Percentiles rank a stretch among this genome's conserved stretches.
Evolutionary conservation across 768 basidiomycete genomes (phyloP).

Genomic region (Lepiota venenata): DNA sequence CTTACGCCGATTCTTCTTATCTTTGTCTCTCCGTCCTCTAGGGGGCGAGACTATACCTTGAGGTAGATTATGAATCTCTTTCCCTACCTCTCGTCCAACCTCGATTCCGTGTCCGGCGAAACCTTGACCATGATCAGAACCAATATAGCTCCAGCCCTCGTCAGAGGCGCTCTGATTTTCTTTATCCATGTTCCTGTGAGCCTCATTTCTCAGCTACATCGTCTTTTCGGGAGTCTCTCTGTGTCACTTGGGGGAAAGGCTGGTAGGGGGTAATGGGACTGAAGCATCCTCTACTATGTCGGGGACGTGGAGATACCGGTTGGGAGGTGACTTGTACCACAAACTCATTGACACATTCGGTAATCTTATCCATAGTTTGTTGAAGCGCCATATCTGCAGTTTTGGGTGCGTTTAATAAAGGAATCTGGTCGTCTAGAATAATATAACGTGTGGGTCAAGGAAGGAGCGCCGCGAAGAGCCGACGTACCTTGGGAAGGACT

Average conservation of each 20-base stretch:
- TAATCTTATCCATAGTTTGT: constrained; percentile 39
- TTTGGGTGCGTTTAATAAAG: constrained; percentile 40
- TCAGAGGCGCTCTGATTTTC: constrained; percentile 37
- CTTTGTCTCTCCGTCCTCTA: constrained; percentile 44
- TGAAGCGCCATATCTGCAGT: constrained; percentile 37
- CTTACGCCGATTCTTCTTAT: constrained; percentile 57
- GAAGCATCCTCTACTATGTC: neutral
- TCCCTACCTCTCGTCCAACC: constrained; percentile 47
- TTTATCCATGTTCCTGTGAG: constrained; percentile 29
- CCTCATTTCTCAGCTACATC: neutral
- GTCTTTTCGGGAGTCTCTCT: neutral
- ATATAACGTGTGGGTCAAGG: neutral
- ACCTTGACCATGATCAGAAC: constrained; percentile 25
- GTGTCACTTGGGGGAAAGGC: neutral
- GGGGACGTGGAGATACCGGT: neutral
- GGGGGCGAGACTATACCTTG: constrained; percentile 19
- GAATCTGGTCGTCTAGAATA: constrained; percentile 20
- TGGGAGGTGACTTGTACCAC: neutral
- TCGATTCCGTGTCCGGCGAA: constrained; percentile 30
- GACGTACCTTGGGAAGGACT: neutral
- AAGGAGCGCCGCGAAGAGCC: neutral
- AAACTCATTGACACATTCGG: constrained; percentile 39
- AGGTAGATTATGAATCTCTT: constrained; percentile 33
- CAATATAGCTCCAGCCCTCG: constrained; percentile 37
- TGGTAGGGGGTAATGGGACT: neutral